Percentiles rank a stretch among this genome's conserved stretches.
Conservation (phyloP, 176 grass and related monocot species). For the Chloris gayana region DNA sequence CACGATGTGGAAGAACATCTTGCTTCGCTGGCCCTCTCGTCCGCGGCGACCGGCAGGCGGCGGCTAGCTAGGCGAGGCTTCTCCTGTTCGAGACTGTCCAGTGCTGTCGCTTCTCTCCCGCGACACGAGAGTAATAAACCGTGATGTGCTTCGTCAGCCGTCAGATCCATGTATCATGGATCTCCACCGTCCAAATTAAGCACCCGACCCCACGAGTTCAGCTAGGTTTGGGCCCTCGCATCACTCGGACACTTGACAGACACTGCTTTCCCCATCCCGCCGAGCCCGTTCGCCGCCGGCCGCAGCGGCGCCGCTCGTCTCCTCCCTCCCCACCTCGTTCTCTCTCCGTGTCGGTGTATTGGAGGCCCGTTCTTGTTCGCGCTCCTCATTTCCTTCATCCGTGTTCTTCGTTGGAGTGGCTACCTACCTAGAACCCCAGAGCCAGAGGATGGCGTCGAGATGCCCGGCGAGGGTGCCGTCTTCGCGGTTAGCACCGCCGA, state of each 20-base stretch:
- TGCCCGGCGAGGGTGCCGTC: constrained; percentile 23
- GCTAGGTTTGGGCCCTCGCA: background rate
- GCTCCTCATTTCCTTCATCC: background rate
- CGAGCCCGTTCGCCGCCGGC: background rate
- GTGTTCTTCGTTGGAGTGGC: background rate
- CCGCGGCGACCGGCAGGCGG: constrained; percentile 18
- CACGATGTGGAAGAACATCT: constrained; percentile 99
- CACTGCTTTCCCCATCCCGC: background rate
- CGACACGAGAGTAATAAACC: background rate
- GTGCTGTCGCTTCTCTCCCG: background rate
- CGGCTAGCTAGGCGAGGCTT: constrained; percentile 26
- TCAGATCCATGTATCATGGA: background rate
- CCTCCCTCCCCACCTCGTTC: too few species aligned
- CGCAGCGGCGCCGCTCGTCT: background rate
- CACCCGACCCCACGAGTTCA: background rate
- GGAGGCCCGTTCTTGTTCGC: background rate
- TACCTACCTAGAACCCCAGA: background rate
- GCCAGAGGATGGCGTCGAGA: constrained; percentile 34
- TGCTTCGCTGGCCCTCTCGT: background rate
- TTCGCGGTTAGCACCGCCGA: background rate
- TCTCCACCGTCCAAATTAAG: background rate
- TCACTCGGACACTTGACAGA: background rate
- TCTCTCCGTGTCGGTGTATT: background rate
- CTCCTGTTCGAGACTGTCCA: background rate
- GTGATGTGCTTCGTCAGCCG: background rate